These are phyloP conservation scores for Cylindrotheca fusiformis DNA, from an alignment of 108 stramenopile species.

Conservation along the genomic window DNA sequence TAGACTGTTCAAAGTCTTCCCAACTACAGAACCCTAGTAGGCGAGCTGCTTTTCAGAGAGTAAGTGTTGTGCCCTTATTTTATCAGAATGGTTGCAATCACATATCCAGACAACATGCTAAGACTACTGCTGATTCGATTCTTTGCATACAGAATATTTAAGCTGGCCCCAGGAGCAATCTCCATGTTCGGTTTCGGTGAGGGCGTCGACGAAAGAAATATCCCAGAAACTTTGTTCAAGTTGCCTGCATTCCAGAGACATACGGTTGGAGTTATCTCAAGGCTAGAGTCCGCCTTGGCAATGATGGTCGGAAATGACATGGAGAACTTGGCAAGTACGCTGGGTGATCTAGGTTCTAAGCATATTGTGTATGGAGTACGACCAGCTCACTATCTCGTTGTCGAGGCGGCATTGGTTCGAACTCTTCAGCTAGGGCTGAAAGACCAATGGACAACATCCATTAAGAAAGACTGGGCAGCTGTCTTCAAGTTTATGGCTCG, in stretches of 20 bases:
- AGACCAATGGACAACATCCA: conserved; percentile 3
- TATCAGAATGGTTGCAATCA: too few species aligned
- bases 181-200: conserved; percentile 7
- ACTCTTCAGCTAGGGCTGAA: conserved; percentile 7
- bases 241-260: conserved; percentile 2
- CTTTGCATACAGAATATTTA: conserved; percentile 9
- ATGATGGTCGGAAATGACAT: conserved; percentile 9
- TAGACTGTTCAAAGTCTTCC: background rate
- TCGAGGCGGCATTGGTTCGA: conserved; percentile 13
- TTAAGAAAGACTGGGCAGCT: conserved; percentile 10
- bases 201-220: background rate
- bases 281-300: conserved; percentile 2
- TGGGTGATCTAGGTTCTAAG: background rate
- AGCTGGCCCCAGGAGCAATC: conserved; percentile 11
- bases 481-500: conserved; percentile 11
- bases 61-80: background rate
- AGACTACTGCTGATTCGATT: background rate
- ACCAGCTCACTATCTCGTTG: conserved; percentile 14
- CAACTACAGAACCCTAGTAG: background rate
- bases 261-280: conserved; percentile 1
- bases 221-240: conserved; percentile 5
- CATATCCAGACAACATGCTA: too few species aligned
- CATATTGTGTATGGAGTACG: conserved; percentile 15
- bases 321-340: background rate
- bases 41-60: background rate